Percentiles rank a stretch among this genome's conserved stretches.
Evolutionary conservation across 2,329 filamentous ascomycete genomes (phyloP).

Genomic region (Fusarium cyanostomum): DNA sequence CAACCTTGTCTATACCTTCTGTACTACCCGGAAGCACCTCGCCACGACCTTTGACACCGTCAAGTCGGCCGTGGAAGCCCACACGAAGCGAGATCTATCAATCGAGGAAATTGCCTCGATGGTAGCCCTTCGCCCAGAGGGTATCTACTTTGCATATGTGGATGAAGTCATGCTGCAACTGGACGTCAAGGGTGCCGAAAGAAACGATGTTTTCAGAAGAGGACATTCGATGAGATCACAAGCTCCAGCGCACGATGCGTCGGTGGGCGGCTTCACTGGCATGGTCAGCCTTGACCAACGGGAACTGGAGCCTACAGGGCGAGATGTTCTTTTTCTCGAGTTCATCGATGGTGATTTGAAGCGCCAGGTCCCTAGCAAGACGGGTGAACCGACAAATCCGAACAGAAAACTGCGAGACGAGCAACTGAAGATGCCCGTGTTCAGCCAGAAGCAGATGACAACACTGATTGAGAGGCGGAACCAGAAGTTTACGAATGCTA

Average conservation of each 20-base stretch:
- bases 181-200: constrained; percentile 74
- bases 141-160: constrained; percentile 86
- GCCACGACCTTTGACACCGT: constrained; percentile 93
- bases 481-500: constrained; percentile 78
- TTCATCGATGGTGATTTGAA: constrained; percentile 93
- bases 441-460: constrained; percentile 91
- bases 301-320: constrained; percentile 47
- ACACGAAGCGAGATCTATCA: constrained; percentile 75
- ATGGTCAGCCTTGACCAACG: constrained; percentile 52
- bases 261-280: constrained; percentile 66
- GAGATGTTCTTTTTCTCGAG: constrained; percentile 87
- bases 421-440: constrained; percentile 89
- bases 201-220: constrained; percentile 69
- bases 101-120: constrained; percentile 86
- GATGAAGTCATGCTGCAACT: constrained; percentile 85
- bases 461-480: constrained; percentile 90
- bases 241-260: constrained; percentile 62
- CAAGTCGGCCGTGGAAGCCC: constrained; percentile 82
- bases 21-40: constrained; percentile 89
- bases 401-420: constrained; percentile 77
- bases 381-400: constrained; percentile 75
- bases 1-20: constrained; percentile 95
- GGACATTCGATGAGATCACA: constrained; percentile 58
- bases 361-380: constrained; percentile 75
- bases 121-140: constrained; percentile 77